phyloP scores from a whole-genome alignment of 1,284 basidiomycete species.

The Sporisorium scitamineum region DNA sequence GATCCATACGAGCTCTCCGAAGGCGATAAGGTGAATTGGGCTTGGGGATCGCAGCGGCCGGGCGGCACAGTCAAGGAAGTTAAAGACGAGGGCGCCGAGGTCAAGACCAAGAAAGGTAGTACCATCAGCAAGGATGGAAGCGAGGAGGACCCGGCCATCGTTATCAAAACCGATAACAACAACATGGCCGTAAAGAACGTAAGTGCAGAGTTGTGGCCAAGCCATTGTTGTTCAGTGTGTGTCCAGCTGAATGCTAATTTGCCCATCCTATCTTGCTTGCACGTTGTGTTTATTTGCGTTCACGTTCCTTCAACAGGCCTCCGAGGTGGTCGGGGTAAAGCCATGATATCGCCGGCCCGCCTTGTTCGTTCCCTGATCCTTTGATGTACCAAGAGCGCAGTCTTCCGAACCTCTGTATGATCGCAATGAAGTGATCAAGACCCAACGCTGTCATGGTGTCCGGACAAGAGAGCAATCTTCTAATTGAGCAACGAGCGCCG shows the following conservation, averaged over 20 bases:
- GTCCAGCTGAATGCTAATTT: too few species aligned
- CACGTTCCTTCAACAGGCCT: conserved; percentile 22
- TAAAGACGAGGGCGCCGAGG: conserved; percentile 46
- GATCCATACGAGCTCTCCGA: conserved; percentile 41
- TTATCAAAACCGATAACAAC: conserved; percentile 45
- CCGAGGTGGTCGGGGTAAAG: conserved; percentile 54
- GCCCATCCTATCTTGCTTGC: not conserved
- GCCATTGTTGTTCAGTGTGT: not conserved
- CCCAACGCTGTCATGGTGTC: too few species aligned
- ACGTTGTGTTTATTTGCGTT: not conserved
- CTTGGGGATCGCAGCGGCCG: conserved; percentile 53
- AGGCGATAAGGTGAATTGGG: conserved; percentile 53
- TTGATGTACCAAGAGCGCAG: too few species aligned
- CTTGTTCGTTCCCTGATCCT: too few species aligned
- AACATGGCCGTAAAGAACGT: conserved; percentile 59
- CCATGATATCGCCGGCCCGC: too few species aligned
- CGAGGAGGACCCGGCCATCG: conserved; percentile 51
- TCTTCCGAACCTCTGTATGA: too few species aligned
- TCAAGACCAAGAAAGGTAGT: conserved; percentile 56
- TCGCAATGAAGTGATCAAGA: too few species aligned
- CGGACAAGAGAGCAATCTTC: too few species aligned
- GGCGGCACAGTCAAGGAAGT: conserved; percentile 57
- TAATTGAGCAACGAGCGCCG: too few species aligned
- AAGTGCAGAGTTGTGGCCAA: conserved; percentile 12
- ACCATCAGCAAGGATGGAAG: conserved; percentile 50